Conservation (phyloP, 768 basidiomycete genomes). For the Lactarius hengduanensis region DNA sequence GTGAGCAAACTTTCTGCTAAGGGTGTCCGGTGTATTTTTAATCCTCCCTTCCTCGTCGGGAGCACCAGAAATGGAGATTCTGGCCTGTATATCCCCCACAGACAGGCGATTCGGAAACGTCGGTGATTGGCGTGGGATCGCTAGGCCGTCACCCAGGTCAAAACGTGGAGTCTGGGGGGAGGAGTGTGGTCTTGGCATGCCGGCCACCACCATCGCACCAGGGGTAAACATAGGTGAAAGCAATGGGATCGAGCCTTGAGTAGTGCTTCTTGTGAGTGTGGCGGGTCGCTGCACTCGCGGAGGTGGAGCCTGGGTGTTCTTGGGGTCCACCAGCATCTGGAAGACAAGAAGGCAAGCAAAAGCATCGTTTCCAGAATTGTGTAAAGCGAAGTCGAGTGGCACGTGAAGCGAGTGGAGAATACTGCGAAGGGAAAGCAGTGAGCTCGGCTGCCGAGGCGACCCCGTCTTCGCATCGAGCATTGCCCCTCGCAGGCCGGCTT, state of each 20-base stretch:
- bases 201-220: constrained; percentile 7
- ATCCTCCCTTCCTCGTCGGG: constrained; percentile 26
- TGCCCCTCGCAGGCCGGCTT: constrained; percentile 51
- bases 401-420: constrained; percentile 60
- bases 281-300: constrained; percentile 16
- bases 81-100: neutral
- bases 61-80: neutral
- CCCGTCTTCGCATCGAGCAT: constrained; percentile 64
- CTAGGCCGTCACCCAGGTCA: constrained; percentile 1
- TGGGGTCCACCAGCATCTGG: constrained; percentile 65
- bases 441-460: constrained; percentile 48
- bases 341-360: constrained; percentile 65
- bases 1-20: constrained; percentile 8
- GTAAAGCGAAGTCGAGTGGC: constrained; percentile 44
- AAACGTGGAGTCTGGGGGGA: constrained; percentile 13
- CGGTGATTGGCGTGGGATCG: neutral
- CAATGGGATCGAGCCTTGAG: constrained; percentile 19
- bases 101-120: constrained; percentile 14
- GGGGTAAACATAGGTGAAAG: constrained; percentile 24
- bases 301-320: constrained; percentile 37
- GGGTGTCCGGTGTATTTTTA: neutral
- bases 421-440: constrained; percentile 61
- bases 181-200: constrained; percentile 19
- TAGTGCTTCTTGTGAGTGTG: constrained; percentile 3
- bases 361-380: constrained; percentile 83